Evolutionary conservation across 306 rosid genomes (phyloP).

Genomic region (Pterocarpus macrocarpus): DNA sequence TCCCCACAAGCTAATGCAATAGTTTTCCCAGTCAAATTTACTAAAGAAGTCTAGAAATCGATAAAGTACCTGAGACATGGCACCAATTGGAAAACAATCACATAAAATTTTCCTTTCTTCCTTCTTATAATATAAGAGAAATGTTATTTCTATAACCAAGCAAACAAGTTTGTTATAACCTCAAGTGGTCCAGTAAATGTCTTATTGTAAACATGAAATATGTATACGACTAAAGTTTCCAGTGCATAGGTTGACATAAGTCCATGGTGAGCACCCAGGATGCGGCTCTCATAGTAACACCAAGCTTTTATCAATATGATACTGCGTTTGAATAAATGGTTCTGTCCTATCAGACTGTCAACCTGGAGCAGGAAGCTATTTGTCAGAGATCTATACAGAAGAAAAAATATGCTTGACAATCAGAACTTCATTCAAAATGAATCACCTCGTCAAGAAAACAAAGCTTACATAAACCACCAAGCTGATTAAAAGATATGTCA

Average conservation of each 20-base stretch:
- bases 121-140: neutral
- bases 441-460: slow-evolving; percentile 90
- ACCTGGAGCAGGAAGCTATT: slow-evolving; percentile 61
- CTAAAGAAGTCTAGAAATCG: slow-evolving; percentile 86
- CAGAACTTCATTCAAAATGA: neutral
- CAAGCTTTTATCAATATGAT: slow-evolving; percentile 91
- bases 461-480: slow-evolving; percentile 81
- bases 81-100: slow-evolving; percentile 12
- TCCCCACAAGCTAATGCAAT: slow-evolving; percentile 86
- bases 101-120: neutral
- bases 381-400: slow-evolving; percentile 20
- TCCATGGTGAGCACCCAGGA: slow-evolving; percentile 88
- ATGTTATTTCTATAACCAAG: neutral
- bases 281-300: slow-evolving; percentile 89
- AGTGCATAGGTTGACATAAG: slow-evolving; percentile 86
- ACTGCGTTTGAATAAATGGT: slow-evolving; percentile 85
- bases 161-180: slow-evolving; percentile 55
- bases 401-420: slow-evolving; percentile 4
- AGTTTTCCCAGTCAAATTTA: slow-evolving; percentile 91
- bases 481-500: slow-evolving; percentile 88
- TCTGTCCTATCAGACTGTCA: slow-evolving; percentile 59
- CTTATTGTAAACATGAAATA: slow-evolving; percentile 71
- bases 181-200: slow-evolving; percentile 87
- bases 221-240: slow-evolving; percentile 83
- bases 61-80: slow-evolving; percentile 67